Base-by-base conservation (phyloP, 768 basidiomycete genomes). In the Leucocoprinus birnbaumii region DNA sequence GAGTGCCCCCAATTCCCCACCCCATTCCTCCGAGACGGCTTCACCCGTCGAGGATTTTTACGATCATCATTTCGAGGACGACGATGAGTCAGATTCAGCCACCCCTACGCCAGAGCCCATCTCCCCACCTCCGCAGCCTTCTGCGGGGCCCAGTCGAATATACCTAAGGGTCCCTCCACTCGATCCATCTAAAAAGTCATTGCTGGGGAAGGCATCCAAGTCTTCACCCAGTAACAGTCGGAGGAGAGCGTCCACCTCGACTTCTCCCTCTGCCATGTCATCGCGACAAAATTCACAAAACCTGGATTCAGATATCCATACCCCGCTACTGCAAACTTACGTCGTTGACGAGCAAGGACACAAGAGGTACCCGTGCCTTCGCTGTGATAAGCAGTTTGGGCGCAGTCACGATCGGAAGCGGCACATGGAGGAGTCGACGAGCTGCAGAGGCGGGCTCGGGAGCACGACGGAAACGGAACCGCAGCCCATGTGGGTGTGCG, bases 361-460 rank as follows among this genome's bases (percentile, higher is more conserved):
- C 2, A 53, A 53, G 44, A 45, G 22, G 24, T 53, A 37, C 44
- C 52, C 52, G 13, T 53, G 52, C 18, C 52, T 37, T n/a, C 52
- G 25, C 19, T 53, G 52, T 14, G 52, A 53, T 35, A 53, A 53
- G 35, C 31, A n/a, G 16, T 53, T 53, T 25, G 52, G 52, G 27
- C 27, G 52, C 14, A 53, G 27, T 18, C 52, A 53, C 31, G 52
- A 53, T 37, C 19, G 52, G 14, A 53, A 53, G 43, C 34, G 52
- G 21, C 52, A 53, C 14, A 53, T 53, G 52, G 52, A 53, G 43
- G 52, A 53, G 44, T 53, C 52, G 13, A 53, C 52, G 26, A 53
- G 52, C 37, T 53, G 52, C 25, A 45, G 52, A 38, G 52, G 52
- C 19, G 13, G 43, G 35, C 10, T 46, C 10, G 34, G 35, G 22